Evolutionary conservation across 768 basidiomycete genomes (phyloP).

Genomic region (Rhizopogon roseolus): DNA sequence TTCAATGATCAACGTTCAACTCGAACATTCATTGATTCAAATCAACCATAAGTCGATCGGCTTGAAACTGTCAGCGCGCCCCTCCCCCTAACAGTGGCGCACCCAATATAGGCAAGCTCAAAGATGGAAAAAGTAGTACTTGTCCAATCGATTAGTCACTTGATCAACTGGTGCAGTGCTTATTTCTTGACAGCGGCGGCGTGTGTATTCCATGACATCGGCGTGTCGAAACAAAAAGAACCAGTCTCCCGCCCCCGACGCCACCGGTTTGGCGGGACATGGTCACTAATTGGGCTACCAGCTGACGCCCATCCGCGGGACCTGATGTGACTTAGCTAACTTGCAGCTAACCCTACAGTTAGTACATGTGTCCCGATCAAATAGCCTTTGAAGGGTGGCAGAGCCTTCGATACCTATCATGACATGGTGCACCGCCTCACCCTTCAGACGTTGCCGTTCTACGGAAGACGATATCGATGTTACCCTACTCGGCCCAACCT

Average conservation of each 20-base stretch:
- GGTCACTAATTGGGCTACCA: neutral
- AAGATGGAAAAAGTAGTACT: neutral
- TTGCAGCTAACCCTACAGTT: neutral
- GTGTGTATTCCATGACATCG: neutral
- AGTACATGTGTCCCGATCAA: neutral
- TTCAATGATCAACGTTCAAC: neutral
- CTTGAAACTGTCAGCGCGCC: neutral
- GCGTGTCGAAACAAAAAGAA: neutral
- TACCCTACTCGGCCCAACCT: neutral
- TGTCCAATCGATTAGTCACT: too few species aligned
- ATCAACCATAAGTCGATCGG: neutral
- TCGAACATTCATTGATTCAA: neutral
- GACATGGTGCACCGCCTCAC: neutral
- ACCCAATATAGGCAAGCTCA: neutral
- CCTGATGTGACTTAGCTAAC: neutral
- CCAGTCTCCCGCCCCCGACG: neutral
- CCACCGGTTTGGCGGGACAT: constrained; percentile 1
- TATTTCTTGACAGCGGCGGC: neutral
- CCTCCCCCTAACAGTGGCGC: neutral
- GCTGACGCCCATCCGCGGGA: neutral
- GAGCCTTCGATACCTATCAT: neutral
- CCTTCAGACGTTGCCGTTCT: neutral
- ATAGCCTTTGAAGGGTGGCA: neutral
- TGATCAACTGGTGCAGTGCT: too few species aligned
- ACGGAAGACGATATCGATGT: neutral